Conservation (phyloP, 73 alveolate genomes). For the Durusdinium trenchii region DNA sequence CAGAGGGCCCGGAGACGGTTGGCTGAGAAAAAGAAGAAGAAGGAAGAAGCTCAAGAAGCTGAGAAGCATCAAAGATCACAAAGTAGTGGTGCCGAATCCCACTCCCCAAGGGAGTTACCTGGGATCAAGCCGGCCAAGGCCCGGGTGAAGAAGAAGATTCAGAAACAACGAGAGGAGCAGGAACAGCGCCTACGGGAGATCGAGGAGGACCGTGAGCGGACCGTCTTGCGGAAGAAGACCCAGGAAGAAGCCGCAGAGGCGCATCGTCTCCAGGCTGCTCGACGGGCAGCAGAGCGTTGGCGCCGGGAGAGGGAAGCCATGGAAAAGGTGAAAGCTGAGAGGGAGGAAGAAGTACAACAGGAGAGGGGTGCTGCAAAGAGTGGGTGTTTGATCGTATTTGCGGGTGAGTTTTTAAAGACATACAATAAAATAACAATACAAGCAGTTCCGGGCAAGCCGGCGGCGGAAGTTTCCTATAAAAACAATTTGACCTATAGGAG, state of each 20-base stretch:
- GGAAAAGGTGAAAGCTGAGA: background rate
- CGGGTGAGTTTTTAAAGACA: too few relatives aligned
- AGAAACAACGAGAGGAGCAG: slow-evolving; percentile 44
- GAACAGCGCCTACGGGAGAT: slow-evolving; percentile 22
- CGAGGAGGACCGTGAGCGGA: slow-evolving; percentile 22
- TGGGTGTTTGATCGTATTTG: too few relatives aligned
- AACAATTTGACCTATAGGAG: too few relatives aligned
- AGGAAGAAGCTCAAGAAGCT: background rate
- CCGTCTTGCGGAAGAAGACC: background rate
- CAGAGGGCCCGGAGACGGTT: slow-evolving; percentile 40
- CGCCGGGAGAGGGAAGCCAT: background rate
- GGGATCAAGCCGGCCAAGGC: slow-evolving; percentile 49
- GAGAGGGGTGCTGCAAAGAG: too few relatives aligned
- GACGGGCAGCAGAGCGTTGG: slow-evolving; percentile 25
- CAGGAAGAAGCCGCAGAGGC: slow-evolving; percentile 23
- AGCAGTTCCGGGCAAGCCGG: too few relatives aligned
- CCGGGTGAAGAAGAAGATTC: slow-evolving; percentile 2
- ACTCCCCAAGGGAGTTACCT: background rate
- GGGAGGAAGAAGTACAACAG: background rate
- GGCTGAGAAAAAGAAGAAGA: background rate
- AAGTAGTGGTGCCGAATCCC: too few relatives aligned
- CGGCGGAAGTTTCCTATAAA: too few relatives aligned
- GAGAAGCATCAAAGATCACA: background rate
- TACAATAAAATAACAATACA: too few relatives aligned
- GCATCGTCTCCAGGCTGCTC: slow-evolving; percentile 34